A percentile compares a stretch with the other conserved stretches of the same genome.
These are phyloP conservation scores for Blastobotrys mokoenaii DNA, from an alignment of 805 yeast species.

Conservation along the genomic window DNA sequence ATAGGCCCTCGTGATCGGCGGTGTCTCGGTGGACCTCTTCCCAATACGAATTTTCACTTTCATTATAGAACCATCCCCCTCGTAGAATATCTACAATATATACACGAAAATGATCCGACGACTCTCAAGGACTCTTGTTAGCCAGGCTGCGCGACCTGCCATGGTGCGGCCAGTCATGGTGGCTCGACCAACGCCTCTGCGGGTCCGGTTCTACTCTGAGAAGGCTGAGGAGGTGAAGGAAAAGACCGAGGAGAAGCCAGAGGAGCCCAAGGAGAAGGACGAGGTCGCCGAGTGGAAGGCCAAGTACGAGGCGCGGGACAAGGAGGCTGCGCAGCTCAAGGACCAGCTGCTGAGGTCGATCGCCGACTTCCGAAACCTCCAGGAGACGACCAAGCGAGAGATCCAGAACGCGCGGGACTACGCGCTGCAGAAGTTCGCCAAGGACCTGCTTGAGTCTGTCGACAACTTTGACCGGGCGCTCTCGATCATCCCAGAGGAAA, in stretches of 20 bases:
- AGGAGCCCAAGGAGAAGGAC: slow-evolving; percentile 5
- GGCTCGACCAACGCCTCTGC: not conserved
- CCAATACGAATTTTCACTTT: no score
- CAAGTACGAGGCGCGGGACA: slow-evolving; percentile 45
- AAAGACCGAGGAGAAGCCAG: slow-evolving; percentile 7
- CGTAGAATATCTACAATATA: no score
- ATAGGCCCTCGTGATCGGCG: no score
- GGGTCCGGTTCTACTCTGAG: slow-evolving; percentile 8
- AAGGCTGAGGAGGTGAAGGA: slow-evolving; percentile 5
- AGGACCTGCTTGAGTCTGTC: slow-evolving; percentile 78
- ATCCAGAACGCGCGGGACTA: slow-evolving; percentile 79
- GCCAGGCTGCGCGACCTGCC: not conserved
- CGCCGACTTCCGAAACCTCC: slow-evolving; percentile 89
- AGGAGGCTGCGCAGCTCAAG: slow-evolving; percentile 70
- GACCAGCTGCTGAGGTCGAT: slow-evolving; percentile 75
- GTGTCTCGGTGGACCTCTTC: no score
- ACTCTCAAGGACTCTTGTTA: not conserved
- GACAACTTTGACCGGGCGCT: slow-evolving; percentile 88
- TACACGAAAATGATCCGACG: not conserved
- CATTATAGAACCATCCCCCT: no score
- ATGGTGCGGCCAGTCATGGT: no score
- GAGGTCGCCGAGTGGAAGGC: slow-evolving; percentile 32
- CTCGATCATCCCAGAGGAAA: slow-evolving; percentile 42
- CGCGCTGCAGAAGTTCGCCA: slow-evolving; percentile 87
- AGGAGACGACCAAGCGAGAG: slow-evolving; percentile 83